These are phyloP conservation scores for Teratosphaeriaceae sp. DNA, from an alignment of 2,329 filamentous ascomycete genomes.

Conservation along the genomic window DNA sequence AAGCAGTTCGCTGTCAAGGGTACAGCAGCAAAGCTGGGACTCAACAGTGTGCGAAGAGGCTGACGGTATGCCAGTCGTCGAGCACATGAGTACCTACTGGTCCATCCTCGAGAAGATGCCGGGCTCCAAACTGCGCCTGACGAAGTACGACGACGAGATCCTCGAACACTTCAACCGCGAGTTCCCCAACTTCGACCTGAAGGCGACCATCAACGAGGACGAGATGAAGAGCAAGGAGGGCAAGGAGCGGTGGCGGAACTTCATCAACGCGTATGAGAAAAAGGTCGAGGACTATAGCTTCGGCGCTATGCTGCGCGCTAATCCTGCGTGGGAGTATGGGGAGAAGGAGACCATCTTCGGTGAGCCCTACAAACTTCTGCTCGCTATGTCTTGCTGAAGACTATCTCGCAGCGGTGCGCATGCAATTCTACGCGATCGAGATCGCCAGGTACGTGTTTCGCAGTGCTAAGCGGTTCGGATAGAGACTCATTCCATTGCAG, in stretches of 20 bases:
- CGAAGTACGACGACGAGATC: slow-evolving; percentile 93
- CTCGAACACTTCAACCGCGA: slow-evolving; percentile 77
- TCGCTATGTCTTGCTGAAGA: slow-evolving; percentile 21
- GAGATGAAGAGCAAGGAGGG: slow-evolving; percentile 96
- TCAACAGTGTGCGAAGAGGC: background rate
- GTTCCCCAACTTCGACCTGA: slow-evolving; percentile 89
- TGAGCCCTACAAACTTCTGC: slow-evolving; percentile 57
- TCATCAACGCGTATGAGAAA: slow-evolving; percentile 91
- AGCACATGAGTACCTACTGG: slow-evolving; percentile 98
- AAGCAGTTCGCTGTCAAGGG: slow-evolving; percentile 99
- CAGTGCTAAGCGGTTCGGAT: slow-evolving; percentile 8
- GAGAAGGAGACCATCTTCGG: slow-evolving; percentile 89
- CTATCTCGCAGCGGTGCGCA: slow-evolving; percentile 50
- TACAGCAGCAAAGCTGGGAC: slow-evolving; percentile 29
- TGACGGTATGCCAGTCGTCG: slow-evolving; percentile 67
- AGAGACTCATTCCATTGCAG: slow-evolving; percentile 32
- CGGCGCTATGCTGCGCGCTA: slow-evolving; percentile 81
- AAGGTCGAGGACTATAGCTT: slow-evolving; percentile 98
- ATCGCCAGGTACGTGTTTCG: slow-evolving; percentile 53
- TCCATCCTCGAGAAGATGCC: slow-evolving; percentile 83
- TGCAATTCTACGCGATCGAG: slow-evolving; percentile 80
- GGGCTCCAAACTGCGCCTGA: slow-evolving; percentile 83
- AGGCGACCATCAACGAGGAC: slow-evolving; percentile 75
- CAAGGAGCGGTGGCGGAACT: slow-evolving; percentile 91
- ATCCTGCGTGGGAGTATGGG: slow-evolving; percentile 75